Percentiles rank a stretch among this genome's conserved stretches.
phyloP scores from a whole-genome alignment of 306 rosid species.

The Begonia fuchsioides region DNA sequence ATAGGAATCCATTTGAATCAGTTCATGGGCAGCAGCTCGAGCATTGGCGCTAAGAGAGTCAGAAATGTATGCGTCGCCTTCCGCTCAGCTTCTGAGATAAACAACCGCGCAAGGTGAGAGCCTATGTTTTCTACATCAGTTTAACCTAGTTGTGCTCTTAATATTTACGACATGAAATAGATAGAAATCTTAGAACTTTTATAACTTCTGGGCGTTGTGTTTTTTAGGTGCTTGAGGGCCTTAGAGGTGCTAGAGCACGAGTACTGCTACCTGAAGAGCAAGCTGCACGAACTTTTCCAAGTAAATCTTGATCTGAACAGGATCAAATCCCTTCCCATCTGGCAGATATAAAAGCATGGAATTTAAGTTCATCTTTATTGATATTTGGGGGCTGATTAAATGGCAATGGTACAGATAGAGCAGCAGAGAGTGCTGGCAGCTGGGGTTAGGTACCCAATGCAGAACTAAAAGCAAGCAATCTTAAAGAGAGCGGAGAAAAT shows the following conservation, averaged over 20 bases:
- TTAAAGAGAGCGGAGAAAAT: no score
- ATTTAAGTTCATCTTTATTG: no score
- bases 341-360: no score
- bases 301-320: conserved; percentile 15
- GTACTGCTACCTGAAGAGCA: conserved; percentile 87
- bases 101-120: conserved; percentile 59
- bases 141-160: no score
- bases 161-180: not conserved
- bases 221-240: conserved; percentile 66
- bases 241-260: conserved; percentile 83
- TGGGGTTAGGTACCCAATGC: conserved; percentile 76
- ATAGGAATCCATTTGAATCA: conserved; percentile 89
- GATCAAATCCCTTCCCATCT: no score
- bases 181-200: not conserved
- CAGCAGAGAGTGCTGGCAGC: conserved; percentile 78
- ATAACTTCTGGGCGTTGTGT: not conserved
- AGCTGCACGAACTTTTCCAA: conserved; percentile 80
- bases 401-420: conserved; percentile 34
- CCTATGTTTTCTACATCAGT: not conserved
- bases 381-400: no score
- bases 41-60: conserved; percentile 92
- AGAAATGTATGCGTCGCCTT: conserved; percentile 77
- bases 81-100: conserved; percentile 72
- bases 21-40: conserved; percentile 86
- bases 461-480: conserved; percentile 13